Evolutionary conservation across 345 rosid genomes (phyloP), one percentile per base, ranked within the genome.

Genomic region (Citrus maxima): DNA sequence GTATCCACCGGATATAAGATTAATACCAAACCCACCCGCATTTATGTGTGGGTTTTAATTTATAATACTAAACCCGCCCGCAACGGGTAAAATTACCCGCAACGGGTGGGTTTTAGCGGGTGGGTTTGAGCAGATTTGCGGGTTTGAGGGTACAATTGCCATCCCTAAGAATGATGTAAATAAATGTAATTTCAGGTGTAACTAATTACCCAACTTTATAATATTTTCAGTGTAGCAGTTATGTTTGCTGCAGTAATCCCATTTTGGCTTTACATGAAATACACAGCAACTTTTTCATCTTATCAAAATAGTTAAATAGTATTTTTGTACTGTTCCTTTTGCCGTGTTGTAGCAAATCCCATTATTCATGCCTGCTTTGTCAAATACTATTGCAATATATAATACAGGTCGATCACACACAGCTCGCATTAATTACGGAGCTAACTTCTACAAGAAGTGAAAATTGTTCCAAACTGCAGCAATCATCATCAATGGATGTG

Each of bases 171-270:
- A n/a, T n/a, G n/a, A n/a, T n/a, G n/a, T n/a, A n/a, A n/a, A n/a
- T n/a, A n/a, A n/a, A n/a, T n/a, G n/a, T n/a, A n/a, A n/a, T n/a
- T n/a, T n/a, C n/a, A n/a, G n/a, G n/a, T n/a, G n/a, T n/a, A n/a
- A n/a, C n/a, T n/a, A n/a, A n/a, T n/a, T n/a, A n/a, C n/a, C n/a
- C n/a, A 75, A 28, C 37, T 60, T 71, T 16, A 46, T 32, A 28
- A 16, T 72, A 54, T 54, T 40, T 61, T 67, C 55, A 76, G 87
- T 82, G 87, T 82, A 80, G 92, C 49, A 82, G 90, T 85, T 82
- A 49, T 2, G 7, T 80, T n/a, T 80, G 86, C 83, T 81, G 76
- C 78, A 77, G 84, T 80, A 56, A 77, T 77, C 77, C 59, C 49
- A 18, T 69, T 75, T 86, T 88, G 89, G 87, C 79, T 21, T 72